Evolutionary conservation across 1,284 basidiomycete genomes (phyloP).

Genomic region (Ganoderma lingzhi): DNA sequence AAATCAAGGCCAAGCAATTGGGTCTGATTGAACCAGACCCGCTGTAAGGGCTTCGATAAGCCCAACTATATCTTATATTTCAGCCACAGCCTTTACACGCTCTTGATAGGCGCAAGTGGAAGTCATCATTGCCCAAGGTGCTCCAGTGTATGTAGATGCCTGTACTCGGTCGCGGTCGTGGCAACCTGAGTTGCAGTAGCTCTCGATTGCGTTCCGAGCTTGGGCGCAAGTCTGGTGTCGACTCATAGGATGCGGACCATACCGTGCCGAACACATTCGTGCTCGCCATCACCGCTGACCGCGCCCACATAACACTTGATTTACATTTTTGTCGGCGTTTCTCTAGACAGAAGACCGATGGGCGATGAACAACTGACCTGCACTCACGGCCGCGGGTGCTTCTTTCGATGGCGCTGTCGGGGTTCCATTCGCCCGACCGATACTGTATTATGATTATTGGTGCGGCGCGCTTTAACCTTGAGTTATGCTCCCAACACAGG

Average conservation of each 20-base stretch:
- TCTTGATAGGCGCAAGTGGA: background rate
- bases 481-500: background rate
- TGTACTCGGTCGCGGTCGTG: background rate
- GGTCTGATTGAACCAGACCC: conserved; percentile 9
- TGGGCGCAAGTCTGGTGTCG: background rate
- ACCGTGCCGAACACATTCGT: background rate
- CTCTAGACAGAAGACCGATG: background rate
- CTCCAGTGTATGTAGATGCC: background rate
- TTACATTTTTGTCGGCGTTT: background rate
- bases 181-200: background rate
- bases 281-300: background rate
- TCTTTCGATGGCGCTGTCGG: background rate
- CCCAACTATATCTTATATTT: background rate
- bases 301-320: background rate
- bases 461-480: background rate
- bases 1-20: conserved; percentile 27
- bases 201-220: background rate
- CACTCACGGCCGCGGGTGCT: background rate
- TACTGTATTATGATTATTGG: background rate
- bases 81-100: background rate
- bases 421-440: background rate
- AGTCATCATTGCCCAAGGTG: background rate
- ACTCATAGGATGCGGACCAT: background rate
- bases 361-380: background rate
- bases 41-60: background rate